Base-by-base conservation (phyloP, 2,329 filamentous ascomycete species). In the Colletotrichum sp. region DNA sequence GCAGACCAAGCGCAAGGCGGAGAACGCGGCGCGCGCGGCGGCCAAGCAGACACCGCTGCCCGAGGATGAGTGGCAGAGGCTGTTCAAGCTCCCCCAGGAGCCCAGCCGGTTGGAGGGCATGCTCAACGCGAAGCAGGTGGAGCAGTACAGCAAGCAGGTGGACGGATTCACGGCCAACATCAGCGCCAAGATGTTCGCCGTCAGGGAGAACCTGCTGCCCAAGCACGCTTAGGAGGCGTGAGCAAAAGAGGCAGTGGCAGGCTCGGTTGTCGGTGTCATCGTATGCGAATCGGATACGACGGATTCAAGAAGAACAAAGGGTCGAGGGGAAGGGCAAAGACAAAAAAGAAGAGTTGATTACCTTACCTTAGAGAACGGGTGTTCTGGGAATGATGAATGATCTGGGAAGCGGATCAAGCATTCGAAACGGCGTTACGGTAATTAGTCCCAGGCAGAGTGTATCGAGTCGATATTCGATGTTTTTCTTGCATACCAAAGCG, bases 11-110 rank as follows among this genome's bases (percentile, higher is more conserved):
- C 94, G 97, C 84, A 98, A 98, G 90, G 93, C 95, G 18, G 97
- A 99, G 91, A 99, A 99, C 84, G 93, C 94, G 34, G 94, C 93
- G 76, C 92, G 97, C 74, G 90, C 91, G 73, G 92, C 95, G 48
- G 94, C 96, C 80, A 99, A 99, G 91, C 96, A 99, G 87, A 86
- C 94, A 55, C 93, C 92, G 48, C 92, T 99, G 66, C 96, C 97
- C 48, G 97, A 99, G 88, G 96, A 99, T 82, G 97, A 99, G 90
- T 99, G 96, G 96, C 95, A 98, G 88, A 94, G 95, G 84, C 90
- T 99, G 81, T 99, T 99, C 92, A 99, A 99, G 92, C 92, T 99
- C 80, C 97, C 97, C 30, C 93, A 95, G 84, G 96, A 99, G 89
- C 96, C 97, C 72, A 98, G 94, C 87, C 91, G 96, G 79, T 88